These are phyloP conservation scores for Metarhizium robertsii DNA, from an alignment of 2,329 filamentous ascomycete genomes.

Conservation along the genomic window DNA sequence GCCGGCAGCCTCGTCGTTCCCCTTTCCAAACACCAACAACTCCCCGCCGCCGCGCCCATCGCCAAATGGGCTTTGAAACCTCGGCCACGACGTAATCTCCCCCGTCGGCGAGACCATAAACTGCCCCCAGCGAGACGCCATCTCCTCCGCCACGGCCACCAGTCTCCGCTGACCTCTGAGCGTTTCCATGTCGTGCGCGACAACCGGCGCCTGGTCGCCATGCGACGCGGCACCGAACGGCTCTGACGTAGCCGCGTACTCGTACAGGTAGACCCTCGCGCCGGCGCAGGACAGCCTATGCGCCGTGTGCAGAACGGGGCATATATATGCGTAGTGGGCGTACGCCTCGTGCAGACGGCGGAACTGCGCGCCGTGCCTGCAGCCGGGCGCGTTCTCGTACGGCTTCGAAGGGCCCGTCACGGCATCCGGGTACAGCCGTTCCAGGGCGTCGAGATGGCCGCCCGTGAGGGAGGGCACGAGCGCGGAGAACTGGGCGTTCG, in stretches of 20 bases:
- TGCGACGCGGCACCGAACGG: no score
- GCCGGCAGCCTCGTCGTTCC: constrained; percentile 45
- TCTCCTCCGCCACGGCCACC: constrained; percentile 25
- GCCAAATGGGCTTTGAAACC: constrained; percentile 31
- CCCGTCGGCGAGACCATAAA: constrained; percentile 22
- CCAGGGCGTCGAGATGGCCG: no score
- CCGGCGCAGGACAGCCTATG: constrained; percentile 33
- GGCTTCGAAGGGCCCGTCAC: no score
- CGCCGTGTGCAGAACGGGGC: no score
- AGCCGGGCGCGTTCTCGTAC: constrained; percentile 47
- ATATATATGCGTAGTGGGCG: no score
- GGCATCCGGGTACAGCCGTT: no score
- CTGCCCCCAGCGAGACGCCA: constrained; percentile 33
- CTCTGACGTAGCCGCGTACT: no score
- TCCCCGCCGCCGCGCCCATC: constrained; percentile 17
- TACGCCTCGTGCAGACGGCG: no score
- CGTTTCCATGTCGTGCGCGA: constrained; percentile 30
- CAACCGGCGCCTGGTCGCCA: constrained; percentile 18
- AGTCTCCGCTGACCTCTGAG: constrained; percentile 28
- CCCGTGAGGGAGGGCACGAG: no score
- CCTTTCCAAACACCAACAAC: constrained; percentile 48
- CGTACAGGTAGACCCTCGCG: constrained; percentile 7
- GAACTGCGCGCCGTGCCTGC: constrained; percentile 26
- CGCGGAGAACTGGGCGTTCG: no score
- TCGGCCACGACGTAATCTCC: constrained; percentile 26